phyloP scores from a whole-genome alignment of 1,284 basidiomycete genomes.

The Earliella scabrosa region DNA sequence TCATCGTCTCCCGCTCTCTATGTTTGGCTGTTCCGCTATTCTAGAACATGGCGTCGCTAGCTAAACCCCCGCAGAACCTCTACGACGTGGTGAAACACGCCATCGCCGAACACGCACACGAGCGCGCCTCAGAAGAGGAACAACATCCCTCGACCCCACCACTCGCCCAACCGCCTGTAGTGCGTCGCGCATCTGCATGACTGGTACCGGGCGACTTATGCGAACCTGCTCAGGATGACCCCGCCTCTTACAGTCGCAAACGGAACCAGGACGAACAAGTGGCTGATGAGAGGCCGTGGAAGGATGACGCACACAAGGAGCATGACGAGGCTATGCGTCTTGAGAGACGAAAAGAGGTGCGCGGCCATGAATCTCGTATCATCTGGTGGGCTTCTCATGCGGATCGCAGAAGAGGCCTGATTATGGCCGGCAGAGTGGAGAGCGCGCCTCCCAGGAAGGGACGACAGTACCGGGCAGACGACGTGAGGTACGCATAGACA shows the following conservation, averaged over 20 bases:
- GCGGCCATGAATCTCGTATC: neutral
- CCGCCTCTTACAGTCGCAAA: neutral
- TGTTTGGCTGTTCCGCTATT: no score
- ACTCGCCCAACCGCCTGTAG: slow-evolving; percentile 16
- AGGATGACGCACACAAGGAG: slow-evolving; percentile 3
- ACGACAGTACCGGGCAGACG: no score
- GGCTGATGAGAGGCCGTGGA: slow-evolving; percentile 4
- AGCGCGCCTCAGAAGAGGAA: slow-evolving; percentile 6
- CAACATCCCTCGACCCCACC: slow-evolving; percentile 28
- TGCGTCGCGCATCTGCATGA: neutral
- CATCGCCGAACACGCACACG: slow-evolving; percentile 16
- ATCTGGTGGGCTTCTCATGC: neutral
- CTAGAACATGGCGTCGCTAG: slow-evolving; percentile 29
- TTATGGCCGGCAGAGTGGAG: neutral
- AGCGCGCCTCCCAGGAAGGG: neutral
- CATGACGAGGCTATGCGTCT: neutral
- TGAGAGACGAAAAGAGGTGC: slow-evolving; percentile 8
- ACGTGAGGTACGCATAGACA: no score
- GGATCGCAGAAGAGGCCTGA: neutral
- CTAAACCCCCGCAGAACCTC: slow-evolving; percentile 28
- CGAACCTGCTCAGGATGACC: slow-evolving; percentile 1
- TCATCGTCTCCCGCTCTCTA: no score
- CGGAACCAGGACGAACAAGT: slow-evolving; percentile 2
- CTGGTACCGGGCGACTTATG: neutral
- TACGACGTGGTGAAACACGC: slow-evolving; percentile 29